Percentiles rank a stretch among this genome's conserved stretches.
phyloP scores from a whole-genome alignment of 495 filamentous ascomycete species.

The Chaetomium tenue region DNA sequence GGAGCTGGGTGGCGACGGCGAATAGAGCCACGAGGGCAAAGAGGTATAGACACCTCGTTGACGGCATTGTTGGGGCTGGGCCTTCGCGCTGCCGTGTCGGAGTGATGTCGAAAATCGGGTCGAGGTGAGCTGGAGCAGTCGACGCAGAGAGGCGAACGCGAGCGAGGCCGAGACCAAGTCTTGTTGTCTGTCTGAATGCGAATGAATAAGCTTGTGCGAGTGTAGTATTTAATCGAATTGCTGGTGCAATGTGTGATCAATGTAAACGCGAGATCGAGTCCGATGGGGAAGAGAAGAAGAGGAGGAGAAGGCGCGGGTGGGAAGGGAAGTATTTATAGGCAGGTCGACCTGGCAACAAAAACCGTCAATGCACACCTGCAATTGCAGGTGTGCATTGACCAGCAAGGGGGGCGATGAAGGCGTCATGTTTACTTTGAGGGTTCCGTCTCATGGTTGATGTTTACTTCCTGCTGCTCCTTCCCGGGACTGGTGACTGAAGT shows the following conservation, averaged over 20 bases:
- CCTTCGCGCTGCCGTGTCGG: neutral
- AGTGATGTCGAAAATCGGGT: neutral
- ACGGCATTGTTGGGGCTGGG: constrained; percentile 4
- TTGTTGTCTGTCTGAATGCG: neutral
- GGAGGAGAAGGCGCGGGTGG: constrained; percentile 21
- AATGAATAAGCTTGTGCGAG: neutral
- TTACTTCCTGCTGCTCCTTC: no score
- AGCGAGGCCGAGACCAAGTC: neutral
- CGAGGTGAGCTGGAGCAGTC: neutral
- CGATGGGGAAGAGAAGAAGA: neutral
- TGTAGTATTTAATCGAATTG: constrained; percentile 51
- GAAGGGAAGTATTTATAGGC: no score
- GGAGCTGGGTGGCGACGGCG: neutral
- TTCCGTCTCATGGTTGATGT: no score
- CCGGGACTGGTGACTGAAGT: no score
- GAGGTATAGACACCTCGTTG: constrained; percentile 3
- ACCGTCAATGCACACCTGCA: no score
- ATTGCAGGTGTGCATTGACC: no score
- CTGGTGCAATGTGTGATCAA: no score
- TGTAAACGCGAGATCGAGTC: constrained; percentile 52
- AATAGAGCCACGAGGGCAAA: neutral
- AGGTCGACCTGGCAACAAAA: no score
- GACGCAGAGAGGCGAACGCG: no score
- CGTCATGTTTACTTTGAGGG: no score
- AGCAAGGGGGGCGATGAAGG: no score